Conservation (phyloP, 352 stramenopile species). For the Pythium chondricola region DNA sequence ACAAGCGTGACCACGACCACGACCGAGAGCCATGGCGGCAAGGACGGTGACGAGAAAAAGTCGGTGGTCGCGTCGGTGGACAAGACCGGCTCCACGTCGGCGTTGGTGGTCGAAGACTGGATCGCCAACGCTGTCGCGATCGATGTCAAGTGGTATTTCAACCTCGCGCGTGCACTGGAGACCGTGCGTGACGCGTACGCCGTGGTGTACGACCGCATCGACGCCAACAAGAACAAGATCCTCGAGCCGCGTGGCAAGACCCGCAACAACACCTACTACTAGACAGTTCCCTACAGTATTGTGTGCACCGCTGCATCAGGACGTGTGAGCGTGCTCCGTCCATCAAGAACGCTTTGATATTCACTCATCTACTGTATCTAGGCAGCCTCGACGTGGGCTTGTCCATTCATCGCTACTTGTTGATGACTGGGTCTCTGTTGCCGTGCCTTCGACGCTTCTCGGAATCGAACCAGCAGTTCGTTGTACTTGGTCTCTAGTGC, state of each 20-base stretch:
- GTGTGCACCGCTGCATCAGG: no score
- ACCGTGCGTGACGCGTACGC: slow-evolving; percentile 75
- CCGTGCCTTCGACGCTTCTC: slow-evolving; percentile 7
- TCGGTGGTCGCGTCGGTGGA: slow-evolving; percentile 47
- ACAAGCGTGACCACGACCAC: slow-evolving; percentile 49
- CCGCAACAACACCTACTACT: no score
- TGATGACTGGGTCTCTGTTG: no score
- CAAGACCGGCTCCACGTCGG: slow-evolving; percentile 37
- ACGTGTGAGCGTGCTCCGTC: no score
- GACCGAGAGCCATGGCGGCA: slow-evolving; percentile 50
- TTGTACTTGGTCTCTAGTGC: slow-evolving; percentile 7
- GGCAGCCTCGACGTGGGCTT: no score
- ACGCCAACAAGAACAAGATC: slow-evolving; percentile 84
- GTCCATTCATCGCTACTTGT: no score
- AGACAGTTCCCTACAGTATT: no score
- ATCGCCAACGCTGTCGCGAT: slow-evolving; percentile 63
- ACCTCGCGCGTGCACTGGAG: slow-evolving; percentile 60
- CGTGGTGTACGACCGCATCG: slow-evolving; percentile 55
- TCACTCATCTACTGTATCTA: no score
- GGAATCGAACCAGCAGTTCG: slow-evolving; percentile 15
- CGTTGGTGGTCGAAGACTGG: slow-evolving; percentile 39
- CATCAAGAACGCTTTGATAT: no score
- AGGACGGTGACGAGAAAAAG: slow-evolving; percentile 73
- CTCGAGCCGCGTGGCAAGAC: slow-evolving; percentile 59
- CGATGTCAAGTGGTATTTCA: slow-evolving; percentile 84